Evolutionary conservation across 371 early-diverging fungal genomes (phyloP).

Genomic region (Mucor racemosus): DNA sequence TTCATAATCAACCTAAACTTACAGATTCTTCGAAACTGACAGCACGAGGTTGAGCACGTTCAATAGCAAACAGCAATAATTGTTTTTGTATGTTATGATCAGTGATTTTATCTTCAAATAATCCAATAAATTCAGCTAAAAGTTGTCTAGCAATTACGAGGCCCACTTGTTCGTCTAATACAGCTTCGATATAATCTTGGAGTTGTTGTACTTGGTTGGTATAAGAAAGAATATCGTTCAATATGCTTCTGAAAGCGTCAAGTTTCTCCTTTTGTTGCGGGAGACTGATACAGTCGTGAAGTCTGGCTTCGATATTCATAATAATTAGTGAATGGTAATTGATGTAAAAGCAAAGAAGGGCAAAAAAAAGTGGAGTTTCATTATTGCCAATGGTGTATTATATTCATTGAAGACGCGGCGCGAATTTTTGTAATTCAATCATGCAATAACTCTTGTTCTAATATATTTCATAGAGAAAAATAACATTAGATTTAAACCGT

Average conservation of each 20-base stretch:
- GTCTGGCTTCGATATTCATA: constrained; percentile 38
- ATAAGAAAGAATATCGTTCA: constrained; percentile 35
- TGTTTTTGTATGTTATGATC: constrained; percentile 53
- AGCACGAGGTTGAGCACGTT: constrained; percentile 65
- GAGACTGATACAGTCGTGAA: constrained; percentile 35
- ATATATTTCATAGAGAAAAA: too few species aligned
- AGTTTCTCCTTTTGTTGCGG: constrained; percentile 51
- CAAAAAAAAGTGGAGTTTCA: constrained; percentile 6
- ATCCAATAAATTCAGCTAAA: constrained; percentile 63
- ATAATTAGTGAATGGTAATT: background rate
- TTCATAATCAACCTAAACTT: constrained; percentile 1
- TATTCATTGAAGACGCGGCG: too few species aligned
- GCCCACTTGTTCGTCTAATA: constrained; percentile 75
- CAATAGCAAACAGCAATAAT: constrained; percentile 61
- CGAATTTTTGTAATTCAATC: background rate
- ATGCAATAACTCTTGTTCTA: background rate
- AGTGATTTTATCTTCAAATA: constrained; percentile 41
- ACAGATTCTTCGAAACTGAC: constrained; percentile 93
- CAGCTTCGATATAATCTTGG: constrained; percentile 60
- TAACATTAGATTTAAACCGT: too few species aligned
- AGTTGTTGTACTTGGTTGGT: constrained; percentile 31
- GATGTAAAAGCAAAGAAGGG: background rate
- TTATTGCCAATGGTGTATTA: too few species aligned
- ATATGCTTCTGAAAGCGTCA: constrained; percentile 39
- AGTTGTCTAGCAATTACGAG: constrained; percentile 79